Conservation (phyloP, 169 alveolate genomes). For the Eimeria sp. region DNA sequence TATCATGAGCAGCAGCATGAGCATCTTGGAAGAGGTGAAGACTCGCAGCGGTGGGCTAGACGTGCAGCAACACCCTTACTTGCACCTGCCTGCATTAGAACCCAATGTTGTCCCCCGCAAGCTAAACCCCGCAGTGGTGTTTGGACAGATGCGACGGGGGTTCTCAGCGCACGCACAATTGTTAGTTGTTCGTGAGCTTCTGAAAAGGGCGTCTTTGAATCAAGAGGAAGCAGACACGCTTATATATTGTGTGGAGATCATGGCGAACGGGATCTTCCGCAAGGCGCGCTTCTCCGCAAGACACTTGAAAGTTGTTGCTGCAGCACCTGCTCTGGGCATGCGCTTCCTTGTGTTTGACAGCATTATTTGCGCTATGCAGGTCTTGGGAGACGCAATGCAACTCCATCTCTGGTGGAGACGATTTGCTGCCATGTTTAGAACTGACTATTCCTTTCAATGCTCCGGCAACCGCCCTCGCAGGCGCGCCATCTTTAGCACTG, state of each 20-base stretch:
- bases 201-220: neutral
- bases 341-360: neutral
- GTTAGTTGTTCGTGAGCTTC: neutral
- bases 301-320: neutral
- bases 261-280: neutral
- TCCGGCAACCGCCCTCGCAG: neutral
- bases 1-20: neutral
- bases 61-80: neutral
- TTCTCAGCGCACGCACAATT: neutral
- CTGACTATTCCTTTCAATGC: neutral
- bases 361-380: neutral
- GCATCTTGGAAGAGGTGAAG: neutral
- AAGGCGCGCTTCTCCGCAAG: neutral
- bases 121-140: neutral
- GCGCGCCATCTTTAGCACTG: neutral
- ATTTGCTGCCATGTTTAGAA: neutral
- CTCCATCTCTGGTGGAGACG: neutral
- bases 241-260: neutral
- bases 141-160: neutral
- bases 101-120: neutral
- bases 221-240: neutral
- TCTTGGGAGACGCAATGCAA: neutral
- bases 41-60: neutral
- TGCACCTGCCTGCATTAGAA: neutral
- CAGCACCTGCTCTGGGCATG: neutral